Conservation (phyloP, 2,329 filamentous ascomycete genomes). For the Apiospora kogelbergensis region DNA sequence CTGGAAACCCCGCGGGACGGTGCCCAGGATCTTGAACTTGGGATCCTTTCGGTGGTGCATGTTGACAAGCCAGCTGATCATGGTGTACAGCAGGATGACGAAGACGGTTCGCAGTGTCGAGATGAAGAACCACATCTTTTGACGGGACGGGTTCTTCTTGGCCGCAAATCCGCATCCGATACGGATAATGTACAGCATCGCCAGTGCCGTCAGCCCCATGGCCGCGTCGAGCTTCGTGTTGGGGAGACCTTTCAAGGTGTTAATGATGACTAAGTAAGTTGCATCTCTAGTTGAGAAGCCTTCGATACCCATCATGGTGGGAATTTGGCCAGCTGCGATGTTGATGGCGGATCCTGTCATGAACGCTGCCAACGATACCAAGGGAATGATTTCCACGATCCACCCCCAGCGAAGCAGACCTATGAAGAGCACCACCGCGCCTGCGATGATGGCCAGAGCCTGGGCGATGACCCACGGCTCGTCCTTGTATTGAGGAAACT, state of each 20-base stretch:
- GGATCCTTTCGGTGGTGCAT: conserved; percentile 62
- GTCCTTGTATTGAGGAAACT: conserved; percentile 50
- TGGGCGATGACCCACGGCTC: conserved; percentile 70
- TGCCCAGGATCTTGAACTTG: conserved; percentile 71
- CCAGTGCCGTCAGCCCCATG: conserved; percentile 80
- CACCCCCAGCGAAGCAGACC: conserved; percentile 81
- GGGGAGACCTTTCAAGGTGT: conserved; percentile 72
- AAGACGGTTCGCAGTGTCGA: conserved; percentile 88
- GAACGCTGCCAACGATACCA: conserved; percentile 88
- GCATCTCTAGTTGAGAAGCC: conserved; percentile 73
- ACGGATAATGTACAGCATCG: conserved; percentile 76
- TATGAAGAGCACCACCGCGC: conserved; percentile 74
- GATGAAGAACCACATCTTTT: conserved; percentile 84
- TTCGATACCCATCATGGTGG: conserved; percentile 75
- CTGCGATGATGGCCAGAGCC: conserved; percentile 74
- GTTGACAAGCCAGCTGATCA: conserved; percentile 87
- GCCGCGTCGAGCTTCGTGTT: conserved; percentile 74
- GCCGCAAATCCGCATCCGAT: conserved; percentile 63
- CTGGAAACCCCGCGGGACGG: conserved; percentile 83
- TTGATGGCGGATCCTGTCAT: conserved; percentile 95
- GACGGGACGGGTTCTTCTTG: conserved; percentile 65
- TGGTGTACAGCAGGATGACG: conserved; percentile 86
- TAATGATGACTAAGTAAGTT: conserved; percentile 81
- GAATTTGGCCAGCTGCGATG: conserved; percentile 82
- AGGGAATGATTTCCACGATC: conserved; percentile 90